Evolutionary conservation across 208 protist species (phyloP).

Genomic region (Leishmania mexicana): DNA sequence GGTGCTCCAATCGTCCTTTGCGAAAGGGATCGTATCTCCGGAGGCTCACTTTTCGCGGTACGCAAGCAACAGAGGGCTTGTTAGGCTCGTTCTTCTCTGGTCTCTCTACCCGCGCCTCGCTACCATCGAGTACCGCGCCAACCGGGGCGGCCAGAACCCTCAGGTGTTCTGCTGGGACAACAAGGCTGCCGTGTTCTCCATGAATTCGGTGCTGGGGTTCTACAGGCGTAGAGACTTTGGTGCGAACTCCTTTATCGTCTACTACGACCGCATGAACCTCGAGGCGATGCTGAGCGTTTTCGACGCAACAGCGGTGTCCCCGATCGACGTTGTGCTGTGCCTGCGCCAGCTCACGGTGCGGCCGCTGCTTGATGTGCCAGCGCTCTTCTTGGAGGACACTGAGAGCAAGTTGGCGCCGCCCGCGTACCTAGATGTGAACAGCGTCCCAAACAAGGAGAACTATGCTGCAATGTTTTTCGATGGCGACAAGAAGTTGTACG

Average conservation of each 20-base stretch:
- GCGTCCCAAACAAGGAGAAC: slow-evolving; percentile 44
- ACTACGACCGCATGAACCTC: slow-evolving; percentile 82
- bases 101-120: slow-evolving; percentile 79
- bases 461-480: slow-evolving; percentile 80
- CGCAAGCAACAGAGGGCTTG: slow-evolving; percentile 65
- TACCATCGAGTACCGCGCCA: slow-evolving; percentile 74
- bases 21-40: slow-evolving; percentile 49
- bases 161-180: slow-evolving; percentile 87
- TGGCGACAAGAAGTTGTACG: slow-evolving; percentile 82
- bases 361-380: slow-evolving; percentile 53
- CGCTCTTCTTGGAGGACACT: slow-evolving; percentile 54
- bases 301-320: slow-evolving; percentile 72
- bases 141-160: slow-evolving; percentile 42
- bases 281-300: slow-evolving; percentile 78
- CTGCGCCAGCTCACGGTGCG: slow-evolving; percentile 69
- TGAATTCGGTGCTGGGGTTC: slow-evolving; percentile 54
- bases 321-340: slow-evolving; percentile 74
- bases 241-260: slow-evolving; percentile 63
- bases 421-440: slow-evolving; percentile 38
- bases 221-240: slow-evolving; percentile 50
- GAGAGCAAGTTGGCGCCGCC: slow-evolving; percentile 63
- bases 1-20: slow-evolving; percentile 68
- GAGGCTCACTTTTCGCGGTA: slow-evolving; percentile 59
- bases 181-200: slow-evolving; percentile 57
- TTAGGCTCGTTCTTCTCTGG: slow-evolving; percentile 80